Base-by-base conservation (phyloP, 2,329 filamentous ascomycete species). In the Diplodia mutila region DNA sequence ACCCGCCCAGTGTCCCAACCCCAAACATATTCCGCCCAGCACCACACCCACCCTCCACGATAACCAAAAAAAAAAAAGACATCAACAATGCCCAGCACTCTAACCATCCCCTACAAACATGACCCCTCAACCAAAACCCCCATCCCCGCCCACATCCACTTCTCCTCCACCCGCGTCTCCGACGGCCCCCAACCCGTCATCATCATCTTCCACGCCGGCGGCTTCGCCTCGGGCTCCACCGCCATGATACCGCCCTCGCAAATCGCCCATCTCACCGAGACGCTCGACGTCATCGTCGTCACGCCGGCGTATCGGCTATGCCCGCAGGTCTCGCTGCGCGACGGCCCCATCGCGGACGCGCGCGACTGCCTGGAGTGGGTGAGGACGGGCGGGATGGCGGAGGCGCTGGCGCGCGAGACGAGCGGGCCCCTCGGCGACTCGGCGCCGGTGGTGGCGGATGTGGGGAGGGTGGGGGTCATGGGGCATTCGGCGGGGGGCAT, bases 401-500 rank as follows among this genome's bases (percentile, higher is more conserved):
- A 67, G 1, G 69, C 69, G 14, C 63, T 80, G 7, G 64, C 42
- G 3, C 46, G 23, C 42, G 49, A 53, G 32, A 34, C 18, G 5
- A 21, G 39, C 23, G 27, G 27, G 0, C n/a, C n/a, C n/a, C n/a
- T n/a, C n/a, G n/a, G n/a, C n/a, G 53, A 6, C 14, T 12, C 4
- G 8, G 34, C 34, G 9, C 34, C 42, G 1, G 52, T 75, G 16
- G 75, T 80, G 32, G 55, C 70, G 2, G 71, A 76, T 6, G 72
- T 74, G 27, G 34, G 8, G n/a, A 14, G 55, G 6, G 71, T 80
- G 2, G 76, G 78, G 49, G 75, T 74, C 0, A 77, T 79, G 67
- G 80, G 79, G 6, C 79, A 78, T 3, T 79, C 76, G 0, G 77
- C 77, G 2, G 79, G 79, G 0, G 79, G 79, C 0, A 76, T 74